Percentiles rank a stretch among this genome's conserved stretches.
Evolutionary conservation across 176 grass and related monocot species (phyloP).

Genomic region (Panicum miliaceum): DNA sequence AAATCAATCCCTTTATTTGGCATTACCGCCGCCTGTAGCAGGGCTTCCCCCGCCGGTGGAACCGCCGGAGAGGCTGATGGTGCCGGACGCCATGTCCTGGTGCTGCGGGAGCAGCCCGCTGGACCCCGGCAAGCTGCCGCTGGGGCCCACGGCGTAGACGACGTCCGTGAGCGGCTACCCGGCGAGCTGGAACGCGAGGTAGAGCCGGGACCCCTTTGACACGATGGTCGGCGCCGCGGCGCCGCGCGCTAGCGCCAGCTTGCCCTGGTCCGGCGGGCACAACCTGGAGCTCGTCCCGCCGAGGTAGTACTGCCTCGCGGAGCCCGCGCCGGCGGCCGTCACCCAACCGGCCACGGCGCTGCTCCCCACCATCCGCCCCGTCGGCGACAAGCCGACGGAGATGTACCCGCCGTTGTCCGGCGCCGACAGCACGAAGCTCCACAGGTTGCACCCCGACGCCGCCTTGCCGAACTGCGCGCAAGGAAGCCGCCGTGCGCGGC

Average conservation of each 20-base stretch:
- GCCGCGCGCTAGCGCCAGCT: conserved; percentile 23
- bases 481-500: background rate
- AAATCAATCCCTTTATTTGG: background rate
- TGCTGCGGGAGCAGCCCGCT: conserved; percentile 39
- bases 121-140: conserved; percentile 13
- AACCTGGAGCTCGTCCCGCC: conserved; percentile 47
- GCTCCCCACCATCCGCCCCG: conserved; percentile 60
- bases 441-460: conserved; percentile 26
- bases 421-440: conserved; percentile 77
- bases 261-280: conserved; percentile 61
- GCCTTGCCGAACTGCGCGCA: conserved; percentile 37
- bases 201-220: conserved; percentile 57
- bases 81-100: conserved; percentile 40
- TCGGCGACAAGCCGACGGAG: conserved; percentile 51
- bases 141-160: conserved; percentile 55
- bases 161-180: conserved; percentile 37
- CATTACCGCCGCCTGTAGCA: conserved; percentile 30
- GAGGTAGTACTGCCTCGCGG: conserved; percentile 63
- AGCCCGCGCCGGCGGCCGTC: conserved; percentile 2
- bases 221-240: conserved; percentile 34
- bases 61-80: conserved; percentile 34
- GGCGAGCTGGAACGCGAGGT: conserved; percentile 58
- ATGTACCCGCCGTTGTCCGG: conserved; percentile 61
- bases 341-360: conserved; percentile 58
- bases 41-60: background rate